Evolutionary conservation across 2,329 filamentous ascomycete genomes (phyloP), one percentile per base, ranked within the genome.

Genomic region (Hymenoscyphus infarciens): DNA sequence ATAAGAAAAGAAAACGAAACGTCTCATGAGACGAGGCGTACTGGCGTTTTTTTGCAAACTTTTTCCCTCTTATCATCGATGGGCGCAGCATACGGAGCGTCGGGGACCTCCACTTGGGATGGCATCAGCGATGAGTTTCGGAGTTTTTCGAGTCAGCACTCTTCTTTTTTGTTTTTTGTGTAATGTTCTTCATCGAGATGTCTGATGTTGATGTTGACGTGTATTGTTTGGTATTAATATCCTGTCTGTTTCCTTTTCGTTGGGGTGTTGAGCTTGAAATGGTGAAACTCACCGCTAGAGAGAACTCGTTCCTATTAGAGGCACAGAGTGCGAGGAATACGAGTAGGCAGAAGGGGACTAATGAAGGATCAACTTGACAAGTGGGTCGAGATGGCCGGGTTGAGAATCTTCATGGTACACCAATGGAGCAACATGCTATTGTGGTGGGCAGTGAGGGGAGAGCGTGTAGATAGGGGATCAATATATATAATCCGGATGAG

Each of bases 91-190:
- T 59, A 62, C 52, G 63, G 57, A 53, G 35, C 39, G 39, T 61
- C 42, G 10, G 52, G 59, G 13, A 35, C 10, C 35, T 22, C 19
- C 42, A 49, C 33, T 38, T 57, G 22, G 35, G 15, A 38, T 15
- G 49, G 59, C 59, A 66, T 66, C 64, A 64, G 62, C 64, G 62
- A 64, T 57, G 64, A 61, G 63, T 65, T 63, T 42, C 31, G 64
- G 62, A 61, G 61, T 66, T 63, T 53, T 35, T 60, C 39, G 31
- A 27, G 15, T 53, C 22, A 19, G 42, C n/a, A 49, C 10, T 42
- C 16, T 19, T 42, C n/a, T n/a, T 52, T 52, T 52, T 5, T 52
- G 22, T 25, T 11, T 52, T 52, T 27, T 19, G 45, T 19, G 45
- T 27, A 25, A 52, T 52, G 45, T 52, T 52, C 45, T 13, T 52